Evolutionary conservation across 768 basidiomycete genomes (phyloP).

Genomic region (Sarcomyxa edulis): DNA sequence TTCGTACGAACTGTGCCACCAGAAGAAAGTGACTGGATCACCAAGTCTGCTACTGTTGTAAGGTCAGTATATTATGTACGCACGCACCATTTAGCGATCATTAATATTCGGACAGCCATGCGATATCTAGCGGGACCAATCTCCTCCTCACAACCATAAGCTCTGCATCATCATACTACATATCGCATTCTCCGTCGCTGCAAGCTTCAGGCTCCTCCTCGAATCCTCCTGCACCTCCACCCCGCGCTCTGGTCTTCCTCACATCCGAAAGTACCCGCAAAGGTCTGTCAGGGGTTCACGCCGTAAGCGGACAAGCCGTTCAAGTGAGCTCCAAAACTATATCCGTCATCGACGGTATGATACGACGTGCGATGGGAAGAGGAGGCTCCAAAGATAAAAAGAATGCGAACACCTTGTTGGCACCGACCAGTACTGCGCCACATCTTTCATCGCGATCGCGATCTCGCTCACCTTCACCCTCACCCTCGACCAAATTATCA

Average conservation of each 20-base stretch:
- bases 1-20: constrained; percentile 59
- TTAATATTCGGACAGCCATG: constrained; percentile 38
- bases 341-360: constrained; percentile 52
- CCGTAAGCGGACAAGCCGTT: constrained; percentile 60
- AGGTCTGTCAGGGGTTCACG: constrained; percentile 56
- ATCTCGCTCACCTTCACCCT: constrained; percentile 10
- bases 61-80: constrained; percentile 38
- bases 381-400: constrained; percentile 27
- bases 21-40: constrained; percentile 69
- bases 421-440: constrained; percentile 12
- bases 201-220: constrained; percentile 22
- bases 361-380: constrained; percentile 49
- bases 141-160: constrained; percentile 59
- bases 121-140: constrained; percentile 62
- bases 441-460: too few relatives aligned
- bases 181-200: constrained; percentile 49
- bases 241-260: constrained; percentile 50
- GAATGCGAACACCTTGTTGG: constrained; percentile 3
- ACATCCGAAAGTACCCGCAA: constrained; percentile 55
- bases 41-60: constrained; percentile 51
- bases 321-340: constrained; percentile 62
- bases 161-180: constrained; percentile 56
- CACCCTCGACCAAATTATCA: constrained; percentile 10
- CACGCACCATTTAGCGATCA: background rate
- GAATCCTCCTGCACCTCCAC: constrained; percentile 26